phyloP scores from a whole-genome alignment of 257 asterid species.

The Penstemon eatonii region DNA sequence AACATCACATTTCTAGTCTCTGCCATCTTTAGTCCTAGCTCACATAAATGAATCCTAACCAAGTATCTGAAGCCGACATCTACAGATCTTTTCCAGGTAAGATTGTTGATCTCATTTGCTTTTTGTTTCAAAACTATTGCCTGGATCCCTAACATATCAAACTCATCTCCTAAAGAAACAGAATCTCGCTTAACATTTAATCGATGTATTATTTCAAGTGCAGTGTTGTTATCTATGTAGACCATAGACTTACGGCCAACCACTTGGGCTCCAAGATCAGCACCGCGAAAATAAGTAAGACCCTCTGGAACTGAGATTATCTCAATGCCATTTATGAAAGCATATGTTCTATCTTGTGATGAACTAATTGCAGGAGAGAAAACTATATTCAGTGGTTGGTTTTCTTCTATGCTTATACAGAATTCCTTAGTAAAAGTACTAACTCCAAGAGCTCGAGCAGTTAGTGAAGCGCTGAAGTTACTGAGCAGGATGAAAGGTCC shows the following conservation, averaged over 20 bases:
- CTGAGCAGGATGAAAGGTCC: constrained; percentile 15
- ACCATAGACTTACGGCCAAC: constrained; percentile 30
- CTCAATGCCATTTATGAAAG: constrained; percentile 44
- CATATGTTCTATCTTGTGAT: constrained; percentile 22
- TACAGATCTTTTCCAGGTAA: constrained; percentile 43
- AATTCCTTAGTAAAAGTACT: constrained; percentile 23
- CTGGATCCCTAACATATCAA: constrained; percentile 38
- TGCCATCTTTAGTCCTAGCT: constrained; percentile 34
- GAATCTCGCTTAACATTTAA: constrained; percentile 35
- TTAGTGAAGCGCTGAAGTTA: constrained; percentile 23
- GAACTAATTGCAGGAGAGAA: constrained; percentile 25
- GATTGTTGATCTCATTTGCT: not conserved
- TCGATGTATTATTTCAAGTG: constrained; percentile 47
- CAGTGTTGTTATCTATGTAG: constrained; percentile 43
- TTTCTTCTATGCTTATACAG: constrained; percentile 29
- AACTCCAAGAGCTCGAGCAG: constrained; percentile 19
- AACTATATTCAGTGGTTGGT: constrained; percentile 10
- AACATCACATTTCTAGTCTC: constrained; percentile 32
- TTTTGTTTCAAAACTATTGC: constrained; percentile 24
- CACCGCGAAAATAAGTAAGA: constrained; percentile 25
- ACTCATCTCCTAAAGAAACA: constrained; percentile 27
- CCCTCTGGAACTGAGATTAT: constrained; percentile 19
- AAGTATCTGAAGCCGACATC: constrained; percentile 54
- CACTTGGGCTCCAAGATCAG: constrained; percentile 19
- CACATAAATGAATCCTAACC: constrained; percentile 58